Conservation (phyloP, 2,329 filamentous ascomycete genomes). For the Xylaria polymorpha region DNA sequence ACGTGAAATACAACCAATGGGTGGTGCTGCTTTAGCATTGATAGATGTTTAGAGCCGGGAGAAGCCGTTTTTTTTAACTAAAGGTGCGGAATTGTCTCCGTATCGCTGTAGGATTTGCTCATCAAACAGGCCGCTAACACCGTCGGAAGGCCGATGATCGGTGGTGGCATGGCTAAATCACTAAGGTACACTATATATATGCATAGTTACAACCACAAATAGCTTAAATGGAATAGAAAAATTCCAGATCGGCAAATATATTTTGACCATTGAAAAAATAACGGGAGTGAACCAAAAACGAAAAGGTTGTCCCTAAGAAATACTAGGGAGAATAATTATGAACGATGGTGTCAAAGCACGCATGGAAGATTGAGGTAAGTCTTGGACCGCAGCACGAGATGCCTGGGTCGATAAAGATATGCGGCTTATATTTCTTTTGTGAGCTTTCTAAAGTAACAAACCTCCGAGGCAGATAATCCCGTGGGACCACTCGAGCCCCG, state of each 20-base stretch:
- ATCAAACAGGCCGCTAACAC: not conserved
- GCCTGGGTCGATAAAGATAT: constrained; percentile 14
- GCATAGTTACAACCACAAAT: not conserved
- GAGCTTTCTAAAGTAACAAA: constrained; percentile 15
- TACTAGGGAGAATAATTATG: not conserved
- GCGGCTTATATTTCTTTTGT: constrained; percentile 2
- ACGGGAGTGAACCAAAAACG: not conserved
- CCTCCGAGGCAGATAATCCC: constrained; percentile 52
- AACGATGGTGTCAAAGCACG: constrained; percentile 44
- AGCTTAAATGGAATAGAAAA: not conserved
- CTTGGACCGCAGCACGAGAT: constrained; percentile 14
- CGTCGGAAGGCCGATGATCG: constrained; percentile 28
- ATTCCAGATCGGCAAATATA: not conserved
- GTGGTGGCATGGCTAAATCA: not conserved
- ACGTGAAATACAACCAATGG: not conserved
- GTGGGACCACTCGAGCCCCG: constrained; percentile 56
- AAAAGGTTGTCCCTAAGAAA: not conserved
- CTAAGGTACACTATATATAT: not conserved
- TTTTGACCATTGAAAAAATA: not conserved
- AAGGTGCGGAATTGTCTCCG: constrained; percentile 24
- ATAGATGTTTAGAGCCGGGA: constrained; percentile 11
- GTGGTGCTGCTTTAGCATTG: not conserved
- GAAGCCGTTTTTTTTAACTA: constrained; percentile 19
- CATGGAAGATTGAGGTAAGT: constrained; percentile 53
- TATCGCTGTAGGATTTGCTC: not conserved